These are phyloP conservation scores for Dittrichia graveolens DNA, from an alignment of 129 eudicot genomes.

Conservation along the genomic window DNA sequence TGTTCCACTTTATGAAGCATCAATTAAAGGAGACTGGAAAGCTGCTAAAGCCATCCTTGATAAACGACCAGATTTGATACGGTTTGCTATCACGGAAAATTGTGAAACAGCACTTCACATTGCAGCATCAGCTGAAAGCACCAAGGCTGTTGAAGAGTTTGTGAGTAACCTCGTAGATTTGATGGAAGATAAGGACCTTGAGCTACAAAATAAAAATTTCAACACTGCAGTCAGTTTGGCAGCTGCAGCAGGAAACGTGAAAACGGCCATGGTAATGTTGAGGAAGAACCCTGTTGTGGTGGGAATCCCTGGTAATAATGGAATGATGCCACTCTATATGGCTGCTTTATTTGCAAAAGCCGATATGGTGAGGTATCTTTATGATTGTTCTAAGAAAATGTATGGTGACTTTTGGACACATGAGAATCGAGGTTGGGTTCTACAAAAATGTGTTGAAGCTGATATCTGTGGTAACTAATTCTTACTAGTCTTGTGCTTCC, in stretches of 20 bases:
- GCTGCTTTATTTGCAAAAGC: conserved; percentile 47
- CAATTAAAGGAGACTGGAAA: conserved; percentile 50
- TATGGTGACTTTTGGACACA: conserved; percentile 7
- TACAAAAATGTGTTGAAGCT: conserved; percentile 38
- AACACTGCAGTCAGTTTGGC: conserved; percentile 51
- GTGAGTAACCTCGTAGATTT: conserved; percentile 39
- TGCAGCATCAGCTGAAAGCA: conserved; percentile 53
- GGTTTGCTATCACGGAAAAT: conserved; percentile 40
- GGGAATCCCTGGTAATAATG: conserved; percentile 24
- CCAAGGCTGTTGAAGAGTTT: conserved; percentile 40
- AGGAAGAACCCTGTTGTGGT: conserved; percentile 23
- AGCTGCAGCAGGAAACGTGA: conserved; percentile 38
- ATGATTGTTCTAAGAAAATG: conserved; percentile 6
- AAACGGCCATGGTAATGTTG: conserved; percentile 37
- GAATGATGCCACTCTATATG: conserved; percentile 39
- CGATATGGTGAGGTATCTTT: conserved; percentile 49
- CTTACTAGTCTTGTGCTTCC: not conserved
- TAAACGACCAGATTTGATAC: conserved; percentile 28
- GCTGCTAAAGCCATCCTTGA: conserved; percentile 28
- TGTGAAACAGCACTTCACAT: conserved; percentile 52
- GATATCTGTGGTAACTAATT: conserved; percentile 33
- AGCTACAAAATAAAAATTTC: conserved; percentile 31
- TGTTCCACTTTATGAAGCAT: conserved; percentile 42
- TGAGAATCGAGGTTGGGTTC: conserved; percentile 35
- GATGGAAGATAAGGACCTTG: conserved; percentile 39